Base-by-base conservation (phyloP, 73 alveolate genomes). In the Blepharisma stoltei region DNA sequence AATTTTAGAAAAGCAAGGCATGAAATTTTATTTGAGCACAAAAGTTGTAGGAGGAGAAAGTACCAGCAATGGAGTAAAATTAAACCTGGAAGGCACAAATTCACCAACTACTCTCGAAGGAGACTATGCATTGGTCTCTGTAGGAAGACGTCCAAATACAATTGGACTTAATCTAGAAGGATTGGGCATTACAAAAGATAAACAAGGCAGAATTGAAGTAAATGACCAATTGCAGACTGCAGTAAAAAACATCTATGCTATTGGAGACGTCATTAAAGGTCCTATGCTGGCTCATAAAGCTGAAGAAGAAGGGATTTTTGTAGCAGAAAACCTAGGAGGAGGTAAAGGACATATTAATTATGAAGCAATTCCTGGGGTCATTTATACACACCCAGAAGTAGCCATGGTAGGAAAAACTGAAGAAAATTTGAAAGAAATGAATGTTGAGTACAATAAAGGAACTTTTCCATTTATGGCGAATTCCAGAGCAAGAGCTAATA, bases 321-420 rank as follows among this genome's bases (percentile, higher is more conserved):
- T 86, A 25, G 98, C 89, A 27, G 98, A 93, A 77, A 45, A 54
- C 67, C 71, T 93, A 45, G 81, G 87, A 21, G 96, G 96, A 67
- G 86, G 81, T 54, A 85, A 77, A 9, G 98, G 97, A n/a, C 97
- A 93, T 84, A 95, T 93, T 20, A 93, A 93, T 84, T 93, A 93
- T 55, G 91, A 89, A 60, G 89, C 93, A n/a, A 93, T 93, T 23
- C 98, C 98, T 48, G 91, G 93, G 44, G 98, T 91, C 60, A 88
- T 93, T 21, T 93, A 93, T 71, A 93, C 98, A 14, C 84, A 82
- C 73, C 98, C 98, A 7, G 98, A 93, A 82, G 97, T 93, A 7
- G 98, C 99, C 55, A 60, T 95, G 55, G 99, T 95, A 23, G 99
- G 99, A 52, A 91, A 88, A 75, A 89, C 97, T 54, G 99, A 95